Base-by-base conservation (phyloP, 495 filamentous ascomycete genomes). In the Aspergillus bridgeri region DNA sequence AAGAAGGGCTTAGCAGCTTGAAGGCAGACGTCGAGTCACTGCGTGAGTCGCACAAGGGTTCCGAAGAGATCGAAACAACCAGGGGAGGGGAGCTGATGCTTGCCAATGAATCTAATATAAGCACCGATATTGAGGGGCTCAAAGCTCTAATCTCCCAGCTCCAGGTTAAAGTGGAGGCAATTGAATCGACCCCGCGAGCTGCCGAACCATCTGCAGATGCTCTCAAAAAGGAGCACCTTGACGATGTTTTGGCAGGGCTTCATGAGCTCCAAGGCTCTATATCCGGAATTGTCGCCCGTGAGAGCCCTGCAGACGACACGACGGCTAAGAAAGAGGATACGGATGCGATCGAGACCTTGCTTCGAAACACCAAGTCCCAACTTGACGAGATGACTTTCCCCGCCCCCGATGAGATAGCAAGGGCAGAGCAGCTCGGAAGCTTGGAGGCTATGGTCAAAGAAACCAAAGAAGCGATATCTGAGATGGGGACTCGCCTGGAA, bases 341-440 rank as follows among this genome's bases (percentile, higher is more conserved):
- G 3, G 84, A 91, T 57, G 89, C 87, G n/a, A 91, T 97, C 54
- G 91, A 96, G 68, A 91, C 86, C 0, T 81, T 97, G 47, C 81
- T 97, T 21, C 82, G 86, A 48, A 92, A 91, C 65, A 90, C 89
- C 19, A 96, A 95, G 62, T 81, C 86, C 9, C 86, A 88, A 49
- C 76, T 96, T 43, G 92, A 96, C 33, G 90, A 91, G 29, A 73
- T 94, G 45, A 77, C 78, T 18, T 82, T 92, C 45, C 83, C 89
- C 18, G 76, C 80, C 29, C 65, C 79, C 0, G 80, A 83, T 27
- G 75, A 76, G 47, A 64, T 79, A n/a, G 85, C 88, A 5, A 87
- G 81, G 53, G 89, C 90, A 50, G 87, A 92, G 22, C 88, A 96
- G 42, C 75, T 96, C 23, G 86, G 90, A 57, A 72, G 79, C 0